Percentiles rank a stretch among this genome's conserved stretches.
Conservation (phyloP, 2,329 filamentous ascomycete genomes). For the Aaosphaeria pasadenensis region DNA sequence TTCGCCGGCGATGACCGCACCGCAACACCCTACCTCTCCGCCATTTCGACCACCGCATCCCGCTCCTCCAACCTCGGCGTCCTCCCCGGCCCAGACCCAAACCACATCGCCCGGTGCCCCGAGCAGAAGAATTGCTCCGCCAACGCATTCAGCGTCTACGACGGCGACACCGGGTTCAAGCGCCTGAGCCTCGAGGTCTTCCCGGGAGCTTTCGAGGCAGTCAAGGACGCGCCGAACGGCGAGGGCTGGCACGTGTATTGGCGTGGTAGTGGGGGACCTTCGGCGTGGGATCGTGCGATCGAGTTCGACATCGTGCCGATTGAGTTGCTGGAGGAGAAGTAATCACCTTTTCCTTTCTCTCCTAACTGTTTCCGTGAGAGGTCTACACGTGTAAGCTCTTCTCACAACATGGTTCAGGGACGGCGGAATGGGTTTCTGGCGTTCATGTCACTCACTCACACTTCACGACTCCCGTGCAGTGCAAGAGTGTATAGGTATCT, state of each 20-base stretch:
- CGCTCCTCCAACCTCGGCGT: not conserved
- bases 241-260: conserved; percentile 21
- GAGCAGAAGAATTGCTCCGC: conserved; percentile 9
- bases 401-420: too few relatives aligned
- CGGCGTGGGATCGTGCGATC: not conserved
- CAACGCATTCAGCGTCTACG: conserved; percentile 7
- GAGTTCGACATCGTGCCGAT: conserved; percentile 1
- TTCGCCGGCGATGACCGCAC: conserved; percentile 7
- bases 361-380: too few relatives aligned
- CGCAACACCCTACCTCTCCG: conserved; percentile 11
- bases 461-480: too few relatives aligned
- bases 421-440: too few relatives aligned
- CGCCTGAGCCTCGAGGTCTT: conserved; percentile 12
- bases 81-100: conserved; percentile 3
- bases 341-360: too few relatives aligned
- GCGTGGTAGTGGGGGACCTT: conserved; percentile 2
- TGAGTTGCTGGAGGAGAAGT: not conserved
- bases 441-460: too few relatives aligned
- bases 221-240: conserved; percentile 11
- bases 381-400: too few relatives aligned
- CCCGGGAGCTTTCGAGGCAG: conserved; percentile 8
- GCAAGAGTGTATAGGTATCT: too few relatives aligned
- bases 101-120: not conserved
- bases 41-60: conserved; percentile 3
- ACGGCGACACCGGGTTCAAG: not conserved